Evolutionary conservation across 345 rosid species (phyloP).

Genomic region (Rhodamnia rubescens): DNA sequence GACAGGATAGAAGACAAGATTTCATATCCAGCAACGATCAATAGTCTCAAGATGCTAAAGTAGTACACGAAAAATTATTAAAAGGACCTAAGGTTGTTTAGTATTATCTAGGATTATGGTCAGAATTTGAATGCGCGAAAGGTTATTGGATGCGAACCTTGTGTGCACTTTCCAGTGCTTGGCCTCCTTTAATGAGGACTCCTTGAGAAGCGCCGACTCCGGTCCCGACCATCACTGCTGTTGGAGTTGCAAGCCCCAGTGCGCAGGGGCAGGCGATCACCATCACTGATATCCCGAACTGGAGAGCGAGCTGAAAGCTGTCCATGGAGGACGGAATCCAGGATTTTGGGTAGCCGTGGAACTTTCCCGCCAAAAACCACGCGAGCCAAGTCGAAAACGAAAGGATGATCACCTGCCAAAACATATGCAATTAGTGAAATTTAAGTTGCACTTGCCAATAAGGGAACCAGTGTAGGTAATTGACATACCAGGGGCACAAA

Average conservation of each 20-base stretch:
- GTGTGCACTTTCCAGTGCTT: conserved; percentile 80
- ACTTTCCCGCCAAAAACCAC: conserved; percentile 84
- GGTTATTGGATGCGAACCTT: conserved; percentile 29
- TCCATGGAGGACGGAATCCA: conserved; percentile 98
- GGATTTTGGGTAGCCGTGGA: conserved; percentile 67
- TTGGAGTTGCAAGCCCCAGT: conserved; percentile 94
- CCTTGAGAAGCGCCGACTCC: conserved; percentile 99
- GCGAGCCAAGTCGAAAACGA: conserved; percentile 83
- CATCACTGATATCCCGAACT: conserved; percentile 97
- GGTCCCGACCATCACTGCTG: conserved; percentile 98
- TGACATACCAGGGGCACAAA: conserved; percentile 77
- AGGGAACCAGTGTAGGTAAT: background rate
- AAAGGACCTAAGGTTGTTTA: background rate
- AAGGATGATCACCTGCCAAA: conserved; percentile 58
- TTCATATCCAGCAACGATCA: background rate
- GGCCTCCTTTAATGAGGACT: conserved; percentile 89
- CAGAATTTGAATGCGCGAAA: background rate
- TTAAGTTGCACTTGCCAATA: background rate
- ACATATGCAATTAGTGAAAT: background rate
- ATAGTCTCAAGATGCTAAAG: background rate
- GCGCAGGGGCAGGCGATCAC: conserved; percentile 99
- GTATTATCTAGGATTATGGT: background rate
- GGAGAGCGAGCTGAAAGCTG: conserved; percentile 84
- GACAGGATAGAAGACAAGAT: background rate
- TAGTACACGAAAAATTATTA: background rate